These are phyloP conservation scores for Xylaria grammica DNA, from an alignment of 495 filamentous ascomycete species.

Conservation along the genomic window DNA sequence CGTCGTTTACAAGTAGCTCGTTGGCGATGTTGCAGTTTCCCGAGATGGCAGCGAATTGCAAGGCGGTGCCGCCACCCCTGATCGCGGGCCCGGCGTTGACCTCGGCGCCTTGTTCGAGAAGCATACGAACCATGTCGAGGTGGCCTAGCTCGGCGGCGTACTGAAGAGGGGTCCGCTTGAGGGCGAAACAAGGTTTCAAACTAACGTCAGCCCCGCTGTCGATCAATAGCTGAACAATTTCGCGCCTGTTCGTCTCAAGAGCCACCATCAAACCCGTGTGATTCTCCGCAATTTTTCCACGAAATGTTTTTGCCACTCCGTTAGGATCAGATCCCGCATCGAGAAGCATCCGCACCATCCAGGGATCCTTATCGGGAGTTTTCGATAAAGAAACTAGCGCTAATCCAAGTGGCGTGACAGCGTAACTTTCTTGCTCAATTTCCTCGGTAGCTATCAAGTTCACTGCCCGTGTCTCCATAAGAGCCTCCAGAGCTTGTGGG, in stretches of 20 bases:
- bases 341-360: not conserved
- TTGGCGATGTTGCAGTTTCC: conserved; percentile 31
- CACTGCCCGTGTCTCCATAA: not conserved
- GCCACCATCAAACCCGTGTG: conserved; percentile 23
- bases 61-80: conserved; percentile 28
- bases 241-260: conserved; percentile 19
- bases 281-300: too few relatives aligned
- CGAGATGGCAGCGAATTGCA: conserved; percentile 31
- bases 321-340: not conserved
- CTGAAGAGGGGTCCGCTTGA: conserved; percentile 35
- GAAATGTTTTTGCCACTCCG: not conserved
- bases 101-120: conserved; percentile 22
- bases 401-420: not conserved
- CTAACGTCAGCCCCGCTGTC: conserved; percentile 38
- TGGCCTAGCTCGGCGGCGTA: conserved; percentile 34
- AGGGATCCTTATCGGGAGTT: not conserved
- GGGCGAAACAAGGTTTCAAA: not conserved
- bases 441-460: not conserved
- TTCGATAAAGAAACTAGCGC: not conserved
- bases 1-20: conserved; percentile 29
- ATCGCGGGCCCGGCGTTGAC: conserved; percentile 32
- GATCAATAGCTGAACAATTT: conserved; percentile 38
- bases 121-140: conserved; percentile 28
- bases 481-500: not conserved
- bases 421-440: not conserved